phyloP scores from a whole-genome alignment of 2,329 filamentous ascomycete species.

The Fusarium tricinctum region DNA sequence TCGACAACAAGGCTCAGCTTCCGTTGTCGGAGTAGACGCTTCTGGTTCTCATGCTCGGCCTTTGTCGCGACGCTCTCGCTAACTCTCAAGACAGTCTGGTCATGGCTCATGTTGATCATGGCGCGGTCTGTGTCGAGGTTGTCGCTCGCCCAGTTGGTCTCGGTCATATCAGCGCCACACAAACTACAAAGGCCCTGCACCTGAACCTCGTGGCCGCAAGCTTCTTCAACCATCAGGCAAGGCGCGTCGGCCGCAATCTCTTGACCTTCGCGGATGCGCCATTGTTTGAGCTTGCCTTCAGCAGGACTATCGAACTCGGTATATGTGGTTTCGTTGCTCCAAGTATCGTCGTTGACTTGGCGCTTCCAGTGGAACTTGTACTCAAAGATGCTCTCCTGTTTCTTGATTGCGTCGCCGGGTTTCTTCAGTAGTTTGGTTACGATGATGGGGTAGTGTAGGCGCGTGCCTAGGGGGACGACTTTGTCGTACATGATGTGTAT shows the following conservation, averaged over 20 bases:
- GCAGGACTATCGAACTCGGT: constrained; percentile 86
- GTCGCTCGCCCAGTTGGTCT: constrained; percentile 86
- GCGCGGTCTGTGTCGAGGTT: constrained; percentile 85
- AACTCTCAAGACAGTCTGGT: constrained; percentile 88
- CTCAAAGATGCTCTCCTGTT: constrained; percentile 83
- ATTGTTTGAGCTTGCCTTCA: constrained; percentile 82
- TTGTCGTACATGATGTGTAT: constrained; percentile 56
- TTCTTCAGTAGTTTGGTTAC: constrained; percentile 86
- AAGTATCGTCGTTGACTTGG: constrained; percentile 76
- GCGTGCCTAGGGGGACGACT: constrained; percentile 66
- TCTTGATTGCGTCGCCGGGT: constrained; percentile 80
- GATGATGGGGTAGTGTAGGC: constrained; percentile 92
- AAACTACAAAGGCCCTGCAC: constrained; percentile 91
- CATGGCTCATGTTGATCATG: constrained; percentile 94
- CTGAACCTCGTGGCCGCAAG: constrained; percentile 91
- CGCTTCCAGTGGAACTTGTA: constrained; percentile 89
- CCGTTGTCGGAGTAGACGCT: constrained; percentile 80
- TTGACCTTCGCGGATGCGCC: constrained; percentile 79
- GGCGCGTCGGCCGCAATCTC: constrained; percentile 70
- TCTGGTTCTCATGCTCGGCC: constrained; percentile 88
- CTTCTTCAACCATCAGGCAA: constrained; percentile 86
- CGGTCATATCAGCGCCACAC: constrained; percentile 97
- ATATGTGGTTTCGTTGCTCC: constrained; percentile 74
- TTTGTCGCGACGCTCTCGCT: constrained; percentile 84
- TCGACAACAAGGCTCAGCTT: constrained; percentile 97